phyloP scores from a whole-genome alignment of 805 yeast genomes.

The Danielia oregonensis region DNA sequence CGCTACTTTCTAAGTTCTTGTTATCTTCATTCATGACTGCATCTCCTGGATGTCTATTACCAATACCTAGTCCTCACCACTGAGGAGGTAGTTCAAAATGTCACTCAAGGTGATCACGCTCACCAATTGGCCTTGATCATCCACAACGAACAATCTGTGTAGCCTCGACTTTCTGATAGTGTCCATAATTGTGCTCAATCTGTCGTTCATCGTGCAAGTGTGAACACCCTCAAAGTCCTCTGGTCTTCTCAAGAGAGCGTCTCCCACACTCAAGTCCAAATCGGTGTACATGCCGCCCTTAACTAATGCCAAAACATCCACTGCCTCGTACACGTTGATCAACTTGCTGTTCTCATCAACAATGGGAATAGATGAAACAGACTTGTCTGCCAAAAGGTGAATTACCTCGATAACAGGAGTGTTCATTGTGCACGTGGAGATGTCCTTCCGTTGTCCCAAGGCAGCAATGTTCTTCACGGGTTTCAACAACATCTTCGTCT shows the following conservation, averaged over 20 bases:
- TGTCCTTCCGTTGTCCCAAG: conserved; percentile 48
- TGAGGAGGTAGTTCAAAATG: conserved; percentile 75
- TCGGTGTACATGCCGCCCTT: conserved; percentile 94
- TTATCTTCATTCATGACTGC: no score
- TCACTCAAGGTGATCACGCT: conserved; percentile 92
- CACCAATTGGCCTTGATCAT: conserved; percentile 67
- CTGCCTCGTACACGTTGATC: conserved; percentile 92
- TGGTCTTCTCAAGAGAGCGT: conserved; percentile 87
- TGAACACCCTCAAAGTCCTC: conserved; percentile 98
- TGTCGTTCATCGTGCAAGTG: conserved; percentile 86
- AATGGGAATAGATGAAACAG: conserved; percentile 92
- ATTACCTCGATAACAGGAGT: conserved; percentile 95
- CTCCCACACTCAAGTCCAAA: conserved; percentile 87
- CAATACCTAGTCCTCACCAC: conserved; percentile 53
- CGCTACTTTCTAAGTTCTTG: no score
- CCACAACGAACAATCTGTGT: conserved; percentile 90
- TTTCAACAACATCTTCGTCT: conserved; percentile 75
- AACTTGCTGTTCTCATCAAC: conserved; percentile 68
- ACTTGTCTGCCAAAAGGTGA: conserved; percentile 67
- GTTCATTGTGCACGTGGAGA: conserved; percentile 81
- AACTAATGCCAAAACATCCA: conserved; percentile 86
- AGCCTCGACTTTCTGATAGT: conserved; percentile 87
- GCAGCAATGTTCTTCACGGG: conserved; percentile 69
- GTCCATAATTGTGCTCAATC: conserved; percentile 85
- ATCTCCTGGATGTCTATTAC: no score